Evolutionary conservation across 1,284 basidiomycete genomes (phyloP).

Genomic region (Lentinula novae-zelandiae): DNA sequence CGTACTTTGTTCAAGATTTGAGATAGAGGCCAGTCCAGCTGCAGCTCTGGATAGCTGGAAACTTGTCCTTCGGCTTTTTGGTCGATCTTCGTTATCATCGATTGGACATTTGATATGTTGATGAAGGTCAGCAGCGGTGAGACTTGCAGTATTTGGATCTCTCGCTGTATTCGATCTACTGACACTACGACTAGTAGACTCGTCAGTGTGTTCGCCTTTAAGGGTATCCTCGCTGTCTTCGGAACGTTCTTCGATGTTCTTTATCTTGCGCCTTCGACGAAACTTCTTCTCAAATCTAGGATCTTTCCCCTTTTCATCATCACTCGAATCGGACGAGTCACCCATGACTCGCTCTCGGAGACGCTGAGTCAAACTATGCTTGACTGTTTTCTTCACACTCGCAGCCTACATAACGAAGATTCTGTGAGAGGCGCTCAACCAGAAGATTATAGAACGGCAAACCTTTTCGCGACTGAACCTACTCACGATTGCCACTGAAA

Average conservation of each 20-base stretch:
- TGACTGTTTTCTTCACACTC: conserved; percentile 67
- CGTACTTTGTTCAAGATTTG: conserved; percentile 64
- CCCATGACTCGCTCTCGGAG: conserved; percentile 62
- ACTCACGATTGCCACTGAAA: conserved; percentile 74
- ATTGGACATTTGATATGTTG: background rate
- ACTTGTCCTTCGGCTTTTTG: conserved; percentile 35
- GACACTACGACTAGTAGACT: conserved; percentile 17
- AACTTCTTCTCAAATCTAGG: conserved; percentile 18
- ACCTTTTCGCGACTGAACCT: conserved; percentile 57
- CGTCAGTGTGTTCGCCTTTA: conserved; percentile 25
- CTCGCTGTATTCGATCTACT: background rate
- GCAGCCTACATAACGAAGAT: conserved; percentile 44
- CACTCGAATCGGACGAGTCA: conserved; percentile 46
- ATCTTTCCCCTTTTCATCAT: conserved; percentile 33
- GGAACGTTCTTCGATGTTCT: conserved; percentile 26
- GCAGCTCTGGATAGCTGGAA: conserved; percentile 38
- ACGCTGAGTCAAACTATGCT: conserved; percentile 68
- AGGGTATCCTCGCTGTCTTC: conserved; percentile 32
- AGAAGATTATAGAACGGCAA: conserved; percentile 10
- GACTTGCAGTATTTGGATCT: background rate
- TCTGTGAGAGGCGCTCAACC: conserved; percentile 6
- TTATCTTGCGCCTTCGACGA: conserved; percentile 21
- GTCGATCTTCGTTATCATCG: conserved; percentile 7
- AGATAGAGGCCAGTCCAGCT: conserved; percentile 33
- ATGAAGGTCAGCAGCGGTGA: background rate